Percentiles rank a stretch among this genome's conserved stretches.
Evolutionary conservation across 106 monocot species (phyloP).

Genomic region (Phalaenopsis aphrodite): DNA sequence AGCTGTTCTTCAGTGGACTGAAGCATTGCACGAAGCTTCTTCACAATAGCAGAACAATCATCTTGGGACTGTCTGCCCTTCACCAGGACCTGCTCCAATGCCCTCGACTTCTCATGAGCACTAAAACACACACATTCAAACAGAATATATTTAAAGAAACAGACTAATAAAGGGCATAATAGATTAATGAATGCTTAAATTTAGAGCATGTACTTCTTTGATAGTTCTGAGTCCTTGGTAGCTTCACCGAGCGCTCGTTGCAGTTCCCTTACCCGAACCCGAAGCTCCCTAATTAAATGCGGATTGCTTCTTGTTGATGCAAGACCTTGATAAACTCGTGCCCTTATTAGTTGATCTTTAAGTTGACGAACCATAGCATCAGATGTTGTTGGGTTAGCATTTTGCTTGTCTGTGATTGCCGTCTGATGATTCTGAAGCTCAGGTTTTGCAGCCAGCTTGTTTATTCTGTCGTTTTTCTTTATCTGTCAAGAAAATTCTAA

Average conservation of each 20-base stretch:
- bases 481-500: background rate
- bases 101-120: conserved; percentile 57
- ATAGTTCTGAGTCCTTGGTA: conserved; percentile 76
- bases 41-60: conserved; percentile 49
- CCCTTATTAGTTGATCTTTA: conserved; percentile 76
- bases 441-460: conserved; percentile 14
- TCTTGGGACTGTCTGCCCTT: conserved; percentile 68
- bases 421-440: conserved; percentile 2
- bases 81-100: conserved; percentile 56
- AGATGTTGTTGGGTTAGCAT: conserved; percentile 11
- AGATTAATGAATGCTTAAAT: background rate
- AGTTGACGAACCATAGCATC: conserved; percentile 67
- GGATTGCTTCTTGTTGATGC: conserved; percentile 53
- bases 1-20: conserved; percentile 71
- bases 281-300: conserved; percentile 62
- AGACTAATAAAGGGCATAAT: no score
- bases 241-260: conserved; percentile 76
- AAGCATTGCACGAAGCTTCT: conserved; percentile 83
- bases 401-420: conserved; percentile 4
- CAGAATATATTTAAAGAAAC: background rate
- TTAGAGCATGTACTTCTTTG: conserved; percentile 41
- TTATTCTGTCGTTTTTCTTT: conserved; percentile 12
- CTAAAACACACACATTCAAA: conserved; percentile 18
- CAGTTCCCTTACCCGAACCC: conserved; percentile 59
- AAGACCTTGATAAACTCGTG: conserved; percentile 63